Base-by-base conservation (phyloP, 2,329 filamentous ascomycete species). In the Colletotrichum sp. region DNA sequence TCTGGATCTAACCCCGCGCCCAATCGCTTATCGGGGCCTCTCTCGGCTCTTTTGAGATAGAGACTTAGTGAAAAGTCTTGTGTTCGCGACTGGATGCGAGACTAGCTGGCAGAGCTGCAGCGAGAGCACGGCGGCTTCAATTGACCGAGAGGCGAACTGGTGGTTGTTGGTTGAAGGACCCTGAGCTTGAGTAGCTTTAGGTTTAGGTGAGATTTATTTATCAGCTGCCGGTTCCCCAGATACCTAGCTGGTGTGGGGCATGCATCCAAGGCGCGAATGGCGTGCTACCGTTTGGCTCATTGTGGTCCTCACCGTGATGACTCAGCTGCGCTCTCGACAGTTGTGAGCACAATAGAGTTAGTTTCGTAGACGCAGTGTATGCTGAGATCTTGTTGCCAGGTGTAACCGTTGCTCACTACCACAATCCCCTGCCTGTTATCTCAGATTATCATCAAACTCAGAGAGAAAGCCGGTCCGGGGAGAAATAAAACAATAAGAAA, bases 1-100 rank as follows among this genome's bases (percentile, higher is more conserved):
- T 65, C 31, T 34, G 29, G 33, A 59, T 34, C 43, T n/a, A 70
- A 71, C 69, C 68, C 72, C 69, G 57, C 57, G 57, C 27, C 72
- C 66, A 31, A 51, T 31, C 33, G 51, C 72, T 59, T 54, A 55
- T 67, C 66, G 66, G 57, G 24, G 57, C 31, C 36, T 29, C 12
- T 15, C 34, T 61, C 6, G 27, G 24, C 18, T 66, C 27, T 34
- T 34, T 43, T 51, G 3, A 33, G 29, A 21, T 9, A 31, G 27
- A 31, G 54, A 31, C 34, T 62, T 29, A 6, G 3, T 33, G n/a
- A 9, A 51, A 43, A 43, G 24, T 62, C 24, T 62, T 36, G 13
- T 13, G 18, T 24, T 62, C 21, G 34, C 24, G 21, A 8, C 24
- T 15, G 34, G 24, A 62, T 24, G 15, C 21, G 34, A 18, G 31